Evolutionary conservation across 139 green algal species (phyloP), one percentile per base, ranked within the genome.

Genomic region (Pycnococcus provasolii): DNA sequence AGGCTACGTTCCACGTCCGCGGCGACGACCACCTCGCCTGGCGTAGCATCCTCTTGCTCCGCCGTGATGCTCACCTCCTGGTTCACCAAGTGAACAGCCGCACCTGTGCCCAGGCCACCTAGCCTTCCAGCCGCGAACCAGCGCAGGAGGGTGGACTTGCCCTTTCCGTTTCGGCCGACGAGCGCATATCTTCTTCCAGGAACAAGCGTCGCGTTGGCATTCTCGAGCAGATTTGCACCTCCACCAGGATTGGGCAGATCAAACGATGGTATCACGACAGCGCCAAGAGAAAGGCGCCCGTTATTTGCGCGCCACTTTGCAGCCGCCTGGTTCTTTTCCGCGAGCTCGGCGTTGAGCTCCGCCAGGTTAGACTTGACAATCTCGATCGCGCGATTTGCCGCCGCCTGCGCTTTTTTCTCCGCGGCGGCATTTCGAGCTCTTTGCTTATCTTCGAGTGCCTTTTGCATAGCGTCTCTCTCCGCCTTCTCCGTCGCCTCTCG

Each of bases 111-210:
- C 3, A 76, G 43, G 2, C 57, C 70, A 3, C 43, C 48, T 2
- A 79, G 57, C 6, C 64, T 57, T 52, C 67, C 42, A n/a, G 61
- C 8, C 1, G 68, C 68, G 3, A 75, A 53, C 8, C 58, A 65
- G 41, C 55, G 58, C 51, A 79, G 50, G 26, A 79, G 53, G 39
- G 73, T 79, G 26, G 68, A 76, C 66, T 79, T 79, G 3, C 73
- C 73, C 62, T 63, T 70, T 39, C 73, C 73, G 53, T 79, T 79
- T 40, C 73, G 54, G 4, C 73, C 73, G 42, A 79, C 67, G 42
- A 79, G 70, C 3, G 50, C 73, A 44, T 79, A 79, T 45, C 63
- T 39, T 6, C 45, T 39, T 7, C 73, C 73, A 8, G 62, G 67
- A 4, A 54, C 53, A 2, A 79, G 54, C 48, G 44, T 57, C 45